Base-by-base conservation (phyloP, 169 alveolate species). In the Eimeria maxima region DNA sequence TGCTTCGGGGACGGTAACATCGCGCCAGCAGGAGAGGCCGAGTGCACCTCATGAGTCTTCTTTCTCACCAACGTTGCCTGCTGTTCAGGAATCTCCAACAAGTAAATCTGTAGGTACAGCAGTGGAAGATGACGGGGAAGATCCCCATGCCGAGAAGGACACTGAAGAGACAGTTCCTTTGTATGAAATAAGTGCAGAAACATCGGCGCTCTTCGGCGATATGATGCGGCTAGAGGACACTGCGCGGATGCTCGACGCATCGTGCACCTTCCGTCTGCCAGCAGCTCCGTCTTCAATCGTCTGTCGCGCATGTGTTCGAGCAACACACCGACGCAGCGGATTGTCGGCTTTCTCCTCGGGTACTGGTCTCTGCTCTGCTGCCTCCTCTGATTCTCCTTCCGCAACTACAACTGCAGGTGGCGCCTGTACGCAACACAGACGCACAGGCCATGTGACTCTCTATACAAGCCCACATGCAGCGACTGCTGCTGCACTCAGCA, bases 221-320 rank as follows among this genome's bases (percentile, higher is more conserved):
- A 86, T 86, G 63, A 86, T 86, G 93, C 93, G 93, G 55, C 93
- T 86, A 10, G 93, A 86, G 42, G 93, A 86, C 44, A 86, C 93
- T 42, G 93, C 80, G 63, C 81, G 93, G 44, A 86, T 86, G 93
- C 80, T 86, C 44, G 80, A 86, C 38, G 93, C 93, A 5, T 86
- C 93, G 69, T 86, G 93, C 80, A 86, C 93, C 14, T 86, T 86
- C 47, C 93, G 93, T 65, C 47, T 86, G 81, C 81, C 93, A 4
- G 93, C 93, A 63, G 93, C 93, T 16, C 93, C 93, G 20, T 55
- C 63, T 86, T 86, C 93, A 18, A 42, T 33, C 42, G 69, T 86
- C 4, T 67, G 57, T 53, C 29, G 18, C n/a, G n/a, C 74, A 55
- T 11, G 50, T 27, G 71, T 33, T 50, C 45, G 14, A 0, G 38